phyloP scores from a whole-genome alignment of 345 rosid genomes.

The Aegle marmelos region DNA sequence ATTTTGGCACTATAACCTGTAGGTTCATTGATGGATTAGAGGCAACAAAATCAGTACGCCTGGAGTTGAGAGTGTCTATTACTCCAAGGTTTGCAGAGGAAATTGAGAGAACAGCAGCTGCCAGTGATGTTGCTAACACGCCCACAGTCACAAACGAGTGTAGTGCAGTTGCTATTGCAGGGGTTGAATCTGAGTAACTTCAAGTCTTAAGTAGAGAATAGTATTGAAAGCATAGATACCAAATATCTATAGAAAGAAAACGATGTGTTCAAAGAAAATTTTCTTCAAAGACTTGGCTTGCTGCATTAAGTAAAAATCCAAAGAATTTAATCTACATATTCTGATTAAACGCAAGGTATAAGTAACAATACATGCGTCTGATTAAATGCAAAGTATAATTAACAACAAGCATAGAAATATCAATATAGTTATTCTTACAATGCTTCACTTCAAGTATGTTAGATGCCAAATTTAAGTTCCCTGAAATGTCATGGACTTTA shows the following conservation, averaged over 20 bases:
- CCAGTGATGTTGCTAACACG: constrained; percentile 45
- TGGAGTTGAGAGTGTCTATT: constrained; percentile 15
- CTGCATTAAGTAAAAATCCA: neutral
- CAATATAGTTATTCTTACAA: constrained; percentile 28
- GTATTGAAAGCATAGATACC: neutral
- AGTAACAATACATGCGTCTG: too few species aligned
- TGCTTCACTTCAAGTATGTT: constrained; percentile 41
- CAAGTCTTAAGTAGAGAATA: constrained; percentile 11
- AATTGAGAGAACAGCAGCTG: constrained; percentile 43
- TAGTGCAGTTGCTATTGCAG: constrained; percentile 39
- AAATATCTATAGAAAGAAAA: neutral
- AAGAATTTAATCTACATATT: neutral
- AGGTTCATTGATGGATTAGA: constrained; percentile 39
- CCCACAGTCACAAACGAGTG: constrained; percentile 52
- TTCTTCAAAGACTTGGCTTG: neutral
- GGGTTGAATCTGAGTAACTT: constrained; percentile 34
- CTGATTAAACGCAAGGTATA: too few species aligned
- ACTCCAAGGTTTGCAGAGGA: constrained; percentile 44
- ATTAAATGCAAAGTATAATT: neutral
- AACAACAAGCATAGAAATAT: neutral
- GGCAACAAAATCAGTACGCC: constrained; percentile 19
- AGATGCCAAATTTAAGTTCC: constrained; percentile 46
- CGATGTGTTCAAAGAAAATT: neutral
- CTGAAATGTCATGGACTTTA: constrained; percentile 46
- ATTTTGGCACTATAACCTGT: constrained; percentile 19